phyloP scores from a whole-genome alignment of 2,329 filamentous ascomycete species.

The Trichocomaceae sp. region DNA sequence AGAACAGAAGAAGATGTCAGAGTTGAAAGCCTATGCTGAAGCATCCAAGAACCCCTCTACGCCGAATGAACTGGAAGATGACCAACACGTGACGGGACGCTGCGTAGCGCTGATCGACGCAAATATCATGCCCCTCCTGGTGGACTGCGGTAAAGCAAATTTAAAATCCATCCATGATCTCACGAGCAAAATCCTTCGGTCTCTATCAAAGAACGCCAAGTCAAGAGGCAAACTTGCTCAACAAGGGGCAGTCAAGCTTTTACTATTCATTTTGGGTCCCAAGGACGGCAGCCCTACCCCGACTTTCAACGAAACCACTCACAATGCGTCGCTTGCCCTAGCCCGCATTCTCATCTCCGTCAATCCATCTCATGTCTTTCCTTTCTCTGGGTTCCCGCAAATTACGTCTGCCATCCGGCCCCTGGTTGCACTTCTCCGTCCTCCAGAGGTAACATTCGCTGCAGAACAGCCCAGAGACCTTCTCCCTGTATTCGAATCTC shows the following conservation, averaged over 20 bases:
- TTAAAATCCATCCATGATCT: slow-evolving; percentile 66
- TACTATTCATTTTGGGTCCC: slow-evolving; percentile 60
- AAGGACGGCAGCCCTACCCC: slow-evolving; percentile 27
- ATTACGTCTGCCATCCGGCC: slow-evolving; percentile 75
- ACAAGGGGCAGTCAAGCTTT: slow-evolving; percentile 82
- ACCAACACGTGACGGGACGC: slow-evolving; percentile 66
- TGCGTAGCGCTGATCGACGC: slow-evolving; percentile 75
- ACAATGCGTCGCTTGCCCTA: slow-evolving; percentile 69
- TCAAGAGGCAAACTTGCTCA: slow-evolving; percentile 77
- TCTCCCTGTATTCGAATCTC: slow-evolving; percentile 79
- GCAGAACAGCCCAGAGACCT: slow-evolving; percentile 60
- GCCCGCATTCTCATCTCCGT: slow-evolving; percentile 81
- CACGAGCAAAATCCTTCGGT: slow-evolving; percentile 68
- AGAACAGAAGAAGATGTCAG: slow-evolving; percentile 84
- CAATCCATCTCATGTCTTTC: slow-evolving; percentile 78
- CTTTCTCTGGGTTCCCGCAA: slow-evolving; percentile 64
- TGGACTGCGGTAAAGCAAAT: slow-evolving; percentile 62
- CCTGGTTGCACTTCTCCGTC: slow-evolving; percentile 65
- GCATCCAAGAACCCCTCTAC: slow-evolving; percentile 60
- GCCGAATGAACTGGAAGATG: slow-evolving; percentile 63
- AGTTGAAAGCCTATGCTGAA: slow-evolving; percentile 91
- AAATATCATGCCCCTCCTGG: slow-evolving; percentile 68
- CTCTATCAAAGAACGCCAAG: slow-evolving; percentile 66
- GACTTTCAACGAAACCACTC: slow-evolving; percentile 35
- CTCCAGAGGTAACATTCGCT: slow-evolving; percentile 52